Conservation (phyloP, 257 asterid species). For the Lycium ferocissimum region DNA sequence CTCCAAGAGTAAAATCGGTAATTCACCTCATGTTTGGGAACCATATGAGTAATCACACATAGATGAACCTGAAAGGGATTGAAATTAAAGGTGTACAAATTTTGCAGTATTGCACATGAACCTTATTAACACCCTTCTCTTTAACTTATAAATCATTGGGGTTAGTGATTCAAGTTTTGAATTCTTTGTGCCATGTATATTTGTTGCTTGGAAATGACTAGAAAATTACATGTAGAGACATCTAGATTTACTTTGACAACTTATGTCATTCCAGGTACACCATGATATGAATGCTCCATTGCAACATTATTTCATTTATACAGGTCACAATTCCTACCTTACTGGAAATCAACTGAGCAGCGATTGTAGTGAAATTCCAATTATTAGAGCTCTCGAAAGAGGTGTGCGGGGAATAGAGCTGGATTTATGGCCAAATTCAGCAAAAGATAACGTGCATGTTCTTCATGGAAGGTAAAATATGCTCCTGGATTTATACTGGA, state of each 20-base stretch:
- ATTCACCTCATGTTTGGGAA: too few relatives aligned
- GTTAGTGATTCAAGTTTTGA: conserved; percentile 13
- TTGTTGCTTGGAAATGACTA: conserved; percentile 19
- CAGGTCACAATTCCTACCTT: conserved; percentile 96
- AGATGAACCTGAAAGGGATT: not conserved
- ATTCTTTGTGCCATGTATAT: conserved; percentile 9
- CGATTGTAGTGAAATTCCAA: conserved; percentile 87
- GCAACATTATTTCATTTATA: conserved; percentile 93
- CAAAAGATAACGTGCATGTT: conserved; percentile 74
- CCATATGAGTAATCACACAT: too few relatives aligned
- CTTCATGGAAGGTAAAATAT: conserved; percentile 94
- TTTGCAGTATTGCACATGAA: not conserved
- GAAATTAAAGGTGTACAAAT: not conserved
- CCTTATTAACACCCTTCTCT: conserved; percentile 2
- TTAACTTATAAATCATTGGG: not conserved
- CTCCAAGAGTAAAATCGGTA: too few relatives aligned
- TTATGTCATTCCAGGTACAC: conserved; percentile 74
- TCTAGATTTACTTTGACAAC: conserved; percentile 41
- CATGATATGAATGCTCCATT: conserved; percentile 98
- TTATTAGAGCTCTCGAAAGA: conserved; percentile 73
- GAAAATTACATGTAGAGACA: conserved; percentile 28
- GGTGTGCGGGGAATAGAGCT: conserved; percentile 97
- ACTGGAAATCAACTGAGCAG: conserved; percentile 95
- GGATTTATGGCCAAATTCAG: conserved; percentile 92
- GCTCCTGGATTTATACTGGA: conserved; percentile 32